Percentiles rank a stretch among this genome's conserved stretches.
Conservation (phyloP, 2,329 filamentous ascomycete genomes). For the Chlorencoelia australis region DNA sequence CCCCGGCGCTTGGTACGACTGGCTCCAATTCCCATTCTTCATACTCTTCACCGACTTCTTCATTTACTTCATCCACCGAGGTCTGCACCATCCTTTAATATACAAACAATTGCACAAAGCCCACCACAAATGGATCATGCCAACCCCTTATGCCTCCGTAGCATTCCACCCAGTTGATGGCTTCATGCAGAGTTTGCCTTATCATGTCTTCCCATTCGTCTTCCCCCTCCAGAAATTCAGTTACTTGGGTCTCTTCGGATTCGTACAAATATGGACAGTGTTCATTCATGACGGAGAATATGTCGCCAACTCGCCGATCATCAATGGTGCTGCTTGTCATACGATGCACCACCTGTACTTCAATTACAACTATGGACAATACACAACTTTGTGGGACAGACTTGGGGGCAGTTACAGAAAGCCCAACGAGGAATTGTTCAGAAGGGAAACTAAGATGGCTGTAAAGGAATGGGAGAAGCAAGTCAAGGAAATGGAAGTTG, state of each 20-base stretch:
- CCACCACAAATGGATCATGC: constrained; percentile 99
- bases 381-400: constrained; percentile 85
- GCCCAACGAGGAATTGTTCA: constrained; percentile 78
- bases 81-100: constrained; percentile 65
- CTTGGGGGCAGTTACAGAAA: constrained; percentile 77
- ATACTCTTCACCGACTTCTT: constrained; percentile 78
- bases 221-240: constrained; percentile 89
- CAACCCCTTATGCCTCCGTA: constrained; percentile 82
- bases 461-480: constrained; percentile 72
- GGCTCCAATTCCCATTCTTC: constrained; percentile 79
- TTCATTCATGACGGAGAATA: constrained; percentile 96
- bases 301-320: constrained; percentile 76
- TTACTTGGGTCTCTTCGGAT: constrained; percentile 76
- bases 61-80: constrained; percentile 89
- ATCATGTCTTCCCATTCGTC: constrained; percentile 86
- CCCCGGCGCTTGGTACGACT: constrained; percentile 68
- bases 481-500: constrained; percentile 60
- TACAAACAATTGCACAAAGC: constrained; percentile 94
- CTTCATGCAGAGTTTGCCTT: constrained; percentile 78
- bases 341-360: constrained; percentile 83
- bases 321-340: constrained; percentile 93
- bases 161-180: constrained; percentile 94
- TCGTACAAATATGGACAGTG: constrained; percentile 96
- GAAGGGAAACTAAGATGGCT: constrained; percentile 77
- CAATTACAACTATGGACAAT: constrained; percentile 92